Base-by-base conservation (phyloP, 139 green algal genomes). In the Coccomyxa sp. region DNA sequence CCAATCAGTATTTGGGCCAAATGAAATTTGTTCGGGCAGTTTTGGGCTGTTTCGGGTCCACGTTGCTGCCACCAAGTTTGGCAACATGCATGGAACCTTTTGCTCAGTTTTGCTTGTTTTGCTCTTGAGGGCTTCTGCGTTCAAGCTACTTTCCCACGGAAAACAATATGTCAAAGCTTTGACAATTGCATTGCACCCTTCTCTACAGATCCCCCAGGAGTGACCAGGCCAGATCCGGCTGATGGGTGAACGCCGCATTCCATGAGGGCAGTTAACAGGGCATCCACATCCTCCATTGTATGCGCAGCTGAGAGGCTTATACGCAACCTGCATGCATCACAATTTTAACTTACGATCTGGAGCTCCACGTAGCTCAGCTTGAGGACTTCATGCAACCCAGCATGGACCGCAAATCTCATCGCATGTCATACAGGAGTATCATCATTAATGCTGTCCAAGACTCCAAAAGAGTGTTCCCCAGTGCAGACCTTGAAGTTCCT, bases 261-360 rank as follows among this genome's bases (percentile, higher is more conserved):
- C 0, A 83, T 58, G 25, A 95, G 38, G 11, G 86, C 90, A 0
- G 0, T 57, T 11, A 89, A n/a, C 30, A 97, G 88, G 18, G 67
- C 79, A 16, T 90, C 84, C 18, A 98, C 88, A 58, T 97, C 90
- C 0, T 82, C 83, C 13, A 60, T 76, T 13, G 79, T 90, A 79
- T 98, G 94, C 0, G 88, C 92, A 13, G 94, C 92, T 31, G 94
- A 98, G 45, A 98, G 87, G 59, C 88, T 94, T 23, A 98, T 85
- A 0, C 94, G 83, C 75, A 98, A 85, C 79, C 94, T 88, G 83
- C 67, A 30, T 12, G n/a, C 7, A 51, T 9, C 13, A 67, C 17
- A 10, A 80, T 10, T 59, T 15, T 66, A 10, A 81, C n/a, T 57
- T 0, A 16, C 1, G 14, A 31, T n/a, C 23, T 45, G 63, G 18